Percentiles rank a stretch among this genome's conserved stretches.
These are phyloP conservation scores for Nitzschia putrida DNA, from an alignment of 108 stramenopile species.

Conservation along the genomic window DNA sequence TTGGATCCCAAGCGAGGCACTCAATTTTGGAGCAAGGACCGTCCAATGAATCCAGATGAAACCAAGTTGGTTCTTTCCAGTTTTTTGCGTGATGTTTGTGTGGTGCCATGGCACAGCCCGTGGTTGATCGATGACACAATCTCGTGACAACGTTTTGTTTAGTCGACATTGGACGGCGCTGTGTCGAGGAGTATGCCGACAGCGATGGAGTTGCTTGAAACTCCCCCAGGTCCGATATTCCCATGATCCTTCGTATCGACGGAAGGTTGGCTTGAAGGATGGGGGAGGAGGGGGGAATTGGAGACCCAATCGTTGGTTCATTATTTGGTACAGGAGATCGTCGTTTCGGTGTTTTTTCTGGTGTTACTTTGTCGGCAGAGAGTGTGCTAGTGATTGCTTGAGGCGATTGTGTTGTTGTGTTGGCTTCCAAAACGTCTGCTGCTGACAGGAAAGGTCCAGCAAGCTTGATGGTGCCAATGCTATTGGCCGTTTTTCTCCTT, in stretches of 20 bases:
- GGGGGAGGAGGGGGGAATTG: background rate
- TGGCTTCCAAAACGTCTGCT: too few species aligned
- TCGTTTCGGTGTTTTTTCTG: background rate
- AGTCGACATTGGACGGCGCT: background rate
- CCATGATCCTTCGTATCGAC: slow-evolving; percentile 6
- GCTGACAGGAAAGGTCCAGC: too few species aligned
- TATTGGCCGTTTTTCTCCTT: too few species aligned
- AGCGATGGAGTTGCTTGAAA: background rate
- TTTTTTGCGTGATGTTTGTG: background rate
- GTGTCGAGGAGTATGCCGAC: background rate
- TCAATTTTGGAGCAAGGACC: background rate
- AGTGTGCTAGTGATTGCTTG: too few species aligned
- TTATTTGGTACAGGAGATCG: background rate
- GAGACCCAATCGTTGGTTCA: background rate
- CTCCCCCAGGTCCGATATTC: slow-evolving; percentile 1
- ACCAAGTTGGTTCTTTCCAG: slow-evolving; percentile 2
- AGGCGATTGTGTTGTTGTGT: too few species aligned
- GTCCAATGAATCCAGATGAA: background rate
- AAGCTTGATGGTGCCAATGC: too few species aligned
- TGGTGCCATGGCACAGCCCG: background rate
- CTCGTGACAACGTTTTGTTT: background rate
- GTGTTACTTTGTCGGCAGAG: too few species aligned
- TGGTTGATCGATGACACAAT: background rate
- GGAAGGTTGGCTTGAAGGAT: slow-evolving; percentile 10
- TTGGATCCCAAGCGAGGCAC: slow-evolving; percentile 43